Evolutionary conservation across 2,329 filamentous ascomycete species (phyloP).

Genomic region (Massarina eburnea): DNA sequence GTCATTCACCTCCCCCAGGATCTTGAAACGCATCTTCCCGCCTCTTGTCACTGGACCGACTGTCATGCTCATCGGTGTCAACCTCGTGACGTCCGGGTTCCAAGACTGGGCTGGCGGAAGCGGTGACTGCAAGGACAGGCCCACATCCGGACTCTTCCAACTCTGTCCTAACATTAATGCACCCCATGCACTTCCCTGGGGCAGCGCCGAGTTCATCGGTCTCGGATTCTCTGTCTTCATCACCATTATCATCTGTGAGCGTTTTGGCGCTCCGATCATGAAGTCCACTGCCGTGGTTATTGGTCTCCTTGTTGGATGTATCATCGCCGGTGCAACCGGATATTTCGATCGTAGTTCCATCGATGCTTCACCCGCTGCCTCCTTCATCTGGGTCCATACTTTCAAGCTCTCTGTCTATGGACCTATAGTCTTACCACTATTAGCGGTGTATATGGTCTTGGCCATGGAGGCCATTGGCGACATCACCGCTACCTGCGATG

Average conservation of each 20-base stretch:
- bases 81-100: slow-evolving; percentile 71
- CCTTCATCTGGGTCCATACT: slow-evolving; percentile 78
- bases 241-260: slow-evolving; percentile 77
- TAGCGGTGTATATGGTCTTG: slow-evolving; percentile 66
- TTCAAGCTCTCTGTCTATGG: slow-evolving; percentile 73
- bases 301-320: slow-evolving; percentile 73
- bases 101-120: slow-evolving; percentile 77
- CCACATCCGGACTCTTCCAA: slow-evolving; percentile 57
- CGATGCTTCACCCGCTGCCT: slow-evolving; percentile 68
- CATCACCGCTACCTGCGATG: slow-evolving; percentile 79
- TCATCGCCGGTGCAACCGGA: slow-evolving; percentile 74
- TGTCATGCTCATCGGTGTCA: slow-evolving; percentile 71
- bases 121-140: slow-evolving; percentile 56
- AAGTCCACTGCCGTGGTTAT: slow-evolving; percentile 77
- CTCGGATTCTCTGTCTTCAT: slow-evolving; percentile 79
- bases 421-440: slow-evolving; percentile 70
- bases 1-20: slow-evolving; percentile 70
- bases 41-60: slow-evolving; percentile 73
- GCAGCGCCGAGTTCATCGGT: slow-evolving; percentile 74
- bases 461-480: slow-evolving; percentile 80
- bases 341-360: slow-evolving; percentile 78
- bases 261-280: slow-evolving; percentile 82
- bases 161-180: slow-evolving; percentile 64
- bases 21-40: slow-evolving; percentile 73
- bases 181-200: slow-evolving; percentile 74